Evolutionary conservation across 2,329 filamentous ascomycete genomes (phyloP), one percentile per base, ranked within the genome.

Genomic region (Botrytis fabae): DNA sequence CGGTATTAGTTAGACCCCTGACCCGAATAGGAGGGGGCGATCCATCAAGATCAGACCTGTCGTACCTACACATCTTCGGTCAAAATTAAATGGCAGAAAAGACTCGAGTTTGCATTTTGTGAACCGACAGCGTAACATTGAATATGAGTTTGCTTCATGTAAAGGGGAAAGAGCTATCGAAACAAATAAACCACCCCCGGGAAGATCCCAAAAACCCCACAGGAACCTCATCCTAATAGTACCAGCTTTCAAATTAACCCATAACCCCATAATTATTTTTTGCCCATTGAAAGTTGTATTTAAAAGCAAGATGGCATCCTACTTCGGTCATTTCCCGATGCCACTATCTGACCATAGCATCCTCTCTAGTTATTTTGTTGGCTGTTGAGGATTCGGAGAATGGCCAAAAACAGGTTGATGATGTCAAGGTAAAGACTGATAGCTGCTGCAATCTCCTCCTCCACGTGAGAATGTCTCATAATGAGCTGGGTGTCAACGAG

Each of bases 361-460:
- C 38, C 64, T 42, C n/a, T 32, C 80, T 90, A 98, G 87, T 98
- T 97, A 84, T 97, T 95, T 81, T 90, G 92, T 87, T 97, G 93
- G 85, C 92, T 97, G 87, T 99, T 99, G 80, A 99, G 86, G 79
- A 99, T 98, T 80, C 74, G 89, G 80, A 99, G 86, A 80, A 99
- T 99, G 70, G 94, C 92, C 77, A 99, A 86, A 89, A 99, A 99
- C 77, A 99, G 84, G 87, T 99, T 99, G 86, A 98, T 93, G 76
- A 98, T 91, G 82, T 98, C 95, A 68, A 99, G 88, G 82, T 99
- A 99, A 66, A 99, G 87, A 81, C 93, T 96, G 83, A 99, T 97
- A 16, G 93, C 91, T 68, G 95, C 95, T 10, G 95, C 94, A 81
- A 98, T 98, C 86, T 98, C 95, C 87, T 98, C 95, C 84, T 99